phyloP scores from a whole-genome alignment of 345 rosid genomes.

The Clausena lansium region DNA sequence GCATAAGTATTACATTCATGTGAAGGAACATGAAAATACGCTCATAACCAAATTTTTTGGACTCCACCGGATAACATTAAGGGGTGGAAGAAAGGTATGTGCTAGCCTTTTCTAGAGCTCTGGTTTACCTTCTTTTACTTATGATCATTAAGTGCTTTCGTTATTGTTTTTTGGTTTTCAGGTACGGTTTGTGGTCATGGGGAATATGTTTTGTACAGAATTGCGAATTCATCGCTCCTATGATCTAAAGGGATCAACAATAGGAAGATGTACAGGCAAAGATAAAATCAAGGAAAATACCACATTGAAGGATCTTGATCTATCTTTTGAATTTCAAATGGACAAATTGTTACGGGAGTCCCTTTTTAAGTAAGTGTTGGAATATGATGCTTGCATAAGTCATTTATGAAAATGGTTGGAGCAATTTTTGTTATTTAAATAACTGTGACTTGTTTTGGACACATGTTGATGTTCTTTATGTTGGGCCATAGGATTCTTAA shows the following conservation, averaged over 20 bases:
- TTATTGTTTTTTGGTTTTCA: slow-evolving; percentile 31
- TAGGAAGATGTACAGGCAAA: slow-evolving; percentile 75
- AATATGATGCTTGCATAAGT: slow-evolving; percentile 1
- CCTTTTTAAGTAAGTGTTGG: slow-evolving; percentile 67
- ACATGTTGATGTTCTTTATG: background rate
- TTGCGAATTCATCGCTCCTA: slow-evolving; percentile 82
- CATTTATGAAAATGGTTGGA: background rate
- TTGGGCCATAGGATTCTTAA: background rate
- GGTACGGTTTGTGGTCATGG: slow-evolving; percentile 99
- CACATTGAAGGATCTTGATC: slow-evolving; percentile 87
- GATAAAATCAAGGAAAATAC: slow-evolving; percentile 63
- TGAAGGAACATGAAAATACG: slow-evolving; percentile 74
- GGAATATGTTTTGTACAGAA: slow-evolving; percentile 99
- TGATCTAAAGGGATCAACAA: slow-evolving; percentile 90
- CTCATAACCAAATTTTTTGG: slow-evolving; percentile 95
- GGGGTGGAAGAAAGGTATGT: slow-evolving; percentile 76
- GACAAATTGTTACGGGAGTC: slow-evolving; percentile 74
- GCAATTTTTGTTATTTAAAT: background rate
- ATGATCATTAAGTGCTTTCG: slow-evolving; percentile 11
- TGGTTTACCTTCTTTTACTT: slow-evolving; percentile 13
- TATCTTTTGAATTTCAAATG: slow-evolving; percentile 79
- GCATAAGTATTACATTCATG: slow-evolving; percentile 69
- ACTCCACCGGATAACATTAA: slow-evolving; percentile 72
- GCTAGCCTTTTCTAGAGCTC: background rate
- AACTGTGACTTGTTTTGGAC: background rate